Evolutionary conservation across 1,284 basidiomycete species (phyloP).

Genomic region (Tilletia horrida): DNA sequence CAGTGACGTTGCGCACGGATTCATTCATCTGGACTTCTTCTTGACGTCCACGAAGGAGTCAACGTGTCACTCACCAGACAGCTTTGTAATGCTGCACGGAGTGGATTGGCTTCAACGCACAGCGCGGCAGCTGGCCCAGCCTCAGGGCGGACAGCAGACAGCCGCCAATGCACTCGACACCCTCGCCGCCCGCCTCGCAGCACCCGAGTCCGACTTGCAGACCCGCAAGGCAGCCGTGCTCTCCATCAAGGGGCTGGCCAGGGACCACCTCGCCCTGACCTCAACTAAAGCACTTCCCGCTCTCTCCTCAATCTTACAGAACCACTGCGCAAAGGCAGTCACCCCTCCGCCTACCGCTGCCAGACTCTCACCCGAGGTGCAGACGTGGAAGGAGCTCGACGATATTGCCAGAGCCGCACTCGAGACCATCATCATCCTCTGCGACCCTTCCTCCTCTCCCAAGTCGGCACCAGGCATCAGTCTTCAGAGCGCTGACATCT

Average conservation of each 20-base stretch:
- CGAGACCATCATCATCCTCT: constrained; percentile 44
- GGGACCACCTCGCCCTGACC: constrained; percentile 73
- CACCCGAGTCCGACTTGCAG: constrained; percentile 62
- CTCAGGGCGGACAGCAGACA: constrained; percentile 62
- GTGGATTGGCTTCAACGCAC: constrained; percentile 51
- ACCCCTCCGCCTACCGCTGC: constrained; percentile 20
- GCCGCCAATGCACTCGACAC: constrained; percentile 78
- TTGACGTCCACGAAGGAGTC: background rate
- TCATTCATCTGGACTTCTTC: background rate
- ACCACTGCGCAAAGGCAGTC: constrained; percentile 2
- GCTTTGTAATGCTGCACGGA: constrained; percentile 50
- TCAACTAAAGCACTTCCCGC: constrained; percentile 41
- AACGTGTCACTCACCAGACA: background rate
- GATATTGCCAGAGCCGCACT: constrained; percentile 40
- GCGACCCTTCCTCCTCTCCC: constrained; percentile 25
- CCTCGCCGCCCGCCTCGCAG: constrained; percentile 80
- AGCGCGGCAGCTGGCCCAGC: constrained; percentile 48
- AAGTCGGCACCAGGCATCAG: constrained; percentile 60
- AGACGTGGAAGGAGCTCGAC: constrained; percentile 25
- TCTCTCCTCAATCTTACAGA: constrained; percentile 20
- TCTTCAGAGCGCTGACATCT: constrained; percentile 39
- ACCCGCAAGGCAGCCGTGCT: constrained; percentile 88
- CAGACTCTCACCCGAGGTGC: constrained; percentile 35
- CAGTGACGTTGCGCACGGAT: background rate
- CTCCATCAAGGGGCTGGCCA: constrained; percentile 81